phyloP scores from a whole-genome alignment of 75 land plant genomes.

The Pseudotsuga menziesii region DNA sequence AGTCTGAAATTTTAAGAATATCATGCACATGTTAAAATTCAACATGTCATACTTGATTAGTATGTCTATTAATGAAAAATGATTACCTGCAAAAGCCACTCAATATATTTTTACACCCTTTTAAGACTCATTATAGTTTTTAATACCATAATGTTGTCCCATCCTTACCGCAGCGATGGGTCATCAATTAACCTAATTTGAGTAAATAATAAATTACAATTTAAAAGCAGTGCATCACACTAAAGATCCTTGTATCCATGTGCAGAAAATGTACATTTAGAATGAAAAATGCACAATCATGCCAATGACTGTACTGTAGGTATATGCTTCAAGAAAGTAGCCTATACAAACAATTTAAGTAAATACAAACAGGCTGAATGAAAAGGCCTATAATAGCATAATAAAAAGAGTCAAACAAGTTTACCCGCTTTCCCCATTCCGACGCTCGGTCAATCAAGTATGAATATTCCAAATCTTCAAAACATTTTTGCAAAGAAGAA shows the following conservation, averaged over 20 bases:
- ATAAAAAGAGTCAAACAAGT: neutral
- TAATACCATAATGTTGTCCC: neutral
- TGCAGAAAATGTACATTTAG: neutral
- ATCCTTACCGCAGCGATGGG: too few species aligned
- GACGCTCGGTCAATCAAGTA: conserved; percentile 66
- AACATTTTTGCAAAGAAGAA: conserved; percentile 70
- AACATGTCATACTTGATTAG: too few species aligned
- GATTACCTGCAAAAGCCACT: too few species aligned
- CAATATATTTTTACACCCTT: neutral
- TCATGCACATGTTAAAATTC: too few species aligned
- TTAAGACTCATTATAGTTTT: neutral
- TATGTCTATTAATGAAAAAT: too few species aligned
- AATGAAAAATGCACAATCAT: neutral
- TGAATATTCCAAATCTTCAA: conserved; percentile 79
- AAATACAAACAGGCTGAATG: neutral
- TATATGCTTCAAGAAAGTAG: neutral
- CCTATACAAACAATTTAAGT: neutral
- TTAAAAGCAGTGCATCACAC: neutral
- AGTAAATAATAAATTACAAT: neutral
- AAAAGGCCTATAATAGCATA: neutral
- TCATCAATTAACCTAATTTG: neutral
- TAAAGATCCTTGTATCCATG: neutral
- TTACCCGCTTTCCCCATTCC: conserved; percentile 65
- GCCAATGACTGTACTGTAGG: neutral
- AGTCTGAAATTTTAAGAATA: too few species aligned